Base-by-base conservation (phyloP, 176 grass and related monocot genomes). In the Oropetium thomaeum region DNA sequence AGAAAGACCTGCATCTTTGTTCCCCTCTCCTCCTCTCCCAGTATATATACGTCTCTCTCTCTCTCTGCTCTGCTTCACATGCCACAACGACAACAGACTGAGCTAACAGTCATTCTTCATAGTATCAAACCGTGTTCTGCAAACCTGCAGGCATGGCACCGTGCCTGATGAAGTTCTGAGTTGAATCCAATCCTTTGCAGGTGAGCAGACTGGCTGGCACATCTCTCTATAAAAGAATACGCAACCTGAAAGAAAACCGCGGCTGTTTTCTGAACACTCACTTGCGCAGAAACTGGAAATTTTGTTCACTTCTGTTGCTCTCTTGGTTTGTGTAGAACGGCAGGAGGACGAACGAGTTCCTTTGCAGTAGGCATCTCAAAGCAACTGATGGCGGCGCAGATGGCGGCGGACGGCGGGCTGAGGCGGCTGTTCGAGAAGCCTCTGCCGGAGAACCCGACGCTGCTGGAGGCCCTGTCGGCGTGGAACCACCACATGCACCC, bases 401-500 rank as follows among this genome's bases (percentile, higher is more conserved):
- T 95, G 92, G 89, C 91, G 28, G 55, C 84, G 15, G 88, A 88
- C 86, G 73, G 89, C 42, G 79, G 92, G 63, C 71, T 99, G 76
- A 77, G 84, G 60, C 82, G 84, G n/a, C 67, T 99, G 55, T 99
- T 99, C 67, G 91, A 99, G 81, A 99, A 88, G 75, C 96, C 89
- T 13, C 38, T 96, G 82, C 96, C 89, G 13, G 96, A 99, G 60
- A 92, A 88, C 73, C 89, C 84, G 42, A 99, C 92, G 27, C 89
- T 99, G 61, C 82, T 99, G 81, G 96, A 96, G 58, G 90, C 96
- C 22, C 85, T 99, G 44, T 88, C 89, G 25, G 79, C 89, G 58
- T 90, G 91, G 73, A 83, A 84, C 70, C 92, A 85, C 29, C 58
- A 26, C 54, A 14, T 6, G 0, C 62, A 78, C 44, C 67, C 58